phyloP scores from a whole-genome alignment of 1,139 yeast species.

The Pichia cactophila region DNA sequence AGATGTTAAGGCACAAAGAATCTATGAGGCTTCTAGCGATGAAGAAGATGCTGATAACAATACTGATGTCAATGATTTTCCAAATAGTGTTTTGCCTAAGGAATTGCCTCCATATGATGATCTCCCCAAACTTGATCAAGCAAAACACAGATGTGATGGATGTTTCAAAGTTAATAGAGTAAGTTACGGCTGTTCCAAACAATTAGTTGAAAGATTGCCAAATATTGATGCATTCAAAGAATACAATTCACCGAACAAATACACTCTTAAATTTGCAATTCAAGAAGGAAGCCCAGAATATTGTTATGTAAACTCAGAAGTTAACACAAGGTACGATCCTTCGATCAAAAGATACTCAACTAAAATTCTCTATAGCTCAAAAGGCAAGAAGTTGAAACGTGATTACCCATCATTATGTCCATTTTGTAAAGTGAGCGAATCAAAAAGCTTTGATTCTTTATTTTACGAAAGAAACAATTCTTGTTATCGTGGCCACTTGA shows the following conservation, averaged over 20 bases:
- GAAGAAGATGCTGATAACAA: background rate
- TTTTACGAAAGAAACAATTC: slow-evolving; percentile 16
- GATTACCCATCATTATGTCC: slow-evolving; percentile 15
- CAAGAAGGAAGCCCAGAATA: slow-evolving; percentile 4
- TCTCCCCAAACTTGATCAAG: slow-evolving; percentile 4
- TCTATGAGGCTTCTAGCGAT: background rate
- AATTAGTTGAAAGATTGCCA: slow-evolving; percentile 6
- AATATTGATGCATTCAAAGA: slow-evolving; percentile 6
- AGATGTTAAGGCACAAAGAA: background rate
- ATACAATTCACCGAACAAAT: slow-evolving; percentile 11
- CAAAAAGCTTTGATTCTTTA: slow-evolving; percentile 4
- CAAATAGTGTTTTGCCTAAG: background rate
- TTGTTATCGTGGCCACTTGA: slow-evolving; percentile 16
- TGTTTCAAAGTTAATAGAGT: slow-evolving; percentile 9
- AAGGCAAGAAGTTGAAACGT: slow-evolving; percentile 9
- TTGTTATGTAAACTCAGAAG: slow-evolving; percentile 6
- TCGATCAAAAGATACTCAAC: slow-evolving; percentile 6
- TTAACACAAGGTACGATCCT: slow-evolving; percentile 8
- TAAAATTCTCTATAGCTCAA: slow-evolving; percentile 1
- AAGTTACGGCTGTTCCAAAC: slow-evolving; percentile 12
- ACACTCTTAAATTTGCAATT: slow-evolving; percentile 7
- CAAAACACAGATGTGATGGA: slow-evolving; percentile 7
- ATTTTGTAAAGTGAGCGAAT: slow-evolving; percentile 8
- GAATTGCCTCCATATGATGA: background rate
- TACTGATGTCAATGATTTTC: background rate